phyloP scores from a whole-genome alignment of 139 green algal species.

The Trebouxia sp. region DNA sequence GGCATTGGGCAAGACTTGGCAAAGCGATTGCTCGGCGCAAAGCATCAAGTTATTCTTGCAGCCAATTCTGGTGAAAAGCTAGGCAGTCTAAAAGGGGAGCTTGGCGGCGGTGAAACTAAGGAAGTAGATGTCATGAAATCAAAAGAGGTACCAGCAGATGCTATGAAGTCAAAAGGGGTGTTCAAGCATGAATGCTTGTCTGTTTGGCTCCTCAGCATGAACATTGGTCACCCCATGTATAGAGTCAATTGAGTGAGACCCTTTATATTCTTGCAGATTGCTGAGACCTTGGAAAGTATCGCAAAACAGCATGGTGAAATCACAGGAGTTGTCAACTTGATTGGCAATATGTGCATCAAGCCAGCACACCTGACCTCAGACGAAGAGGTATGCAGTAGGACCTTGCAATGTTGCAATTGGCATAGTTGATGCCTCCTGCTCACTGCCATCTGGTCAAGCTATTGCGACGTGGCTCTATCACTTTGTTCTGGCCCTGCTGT shows the following conservation, averaged over 20 bases:
- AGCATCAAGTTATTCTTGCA: conserved; percentile 61
- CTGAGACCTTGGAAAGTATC: background rate
- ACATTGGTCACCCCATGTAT: too few species aligned
- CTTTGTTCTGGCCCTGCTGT: too few species aligned
- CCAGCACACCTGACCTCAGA: conserved; percentile 68
- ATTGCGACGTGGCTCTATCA: too few species aligned
- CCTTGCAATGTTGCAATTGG: too few species aligned
- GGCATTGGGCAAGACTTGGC: conserved; percentile 70
- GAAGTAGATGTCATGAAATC: conserved; percentile 54
- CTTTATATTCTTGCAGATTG: conserved; percentile 17
- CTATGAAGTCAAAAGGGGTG: too few species aligned
- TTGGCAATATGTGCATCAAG: conserved; percentile 78
- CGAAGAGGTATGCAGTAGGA: conserved; percentile 41
- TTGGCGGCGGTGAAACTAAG: conserved; percentile 22
- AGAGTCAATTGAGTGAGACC: too few species aligned
- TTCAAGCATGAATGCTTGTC: too few species aligned
- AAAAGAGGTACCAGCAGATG: conserved; percentile 65
- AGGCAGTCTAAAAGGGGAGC: conserved; percentile 31
- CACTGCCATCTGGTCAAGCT: too few species aligned
- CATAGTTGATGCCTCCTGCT: too few species aligned
- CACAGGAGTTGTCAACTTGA: conserved; percentile 78
- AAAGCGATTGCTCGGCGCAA: conserved; percentile 42
- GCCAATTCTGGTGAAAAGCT: conserved; percentile 57
- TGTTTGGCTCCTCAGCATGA: too few species aligned
- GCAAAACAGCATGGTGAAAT: conserved; percentile 35